Base-by-base conservation (phyloP, 495 filamentous ascomycete species). In the Penicillium lagena region DNA sequence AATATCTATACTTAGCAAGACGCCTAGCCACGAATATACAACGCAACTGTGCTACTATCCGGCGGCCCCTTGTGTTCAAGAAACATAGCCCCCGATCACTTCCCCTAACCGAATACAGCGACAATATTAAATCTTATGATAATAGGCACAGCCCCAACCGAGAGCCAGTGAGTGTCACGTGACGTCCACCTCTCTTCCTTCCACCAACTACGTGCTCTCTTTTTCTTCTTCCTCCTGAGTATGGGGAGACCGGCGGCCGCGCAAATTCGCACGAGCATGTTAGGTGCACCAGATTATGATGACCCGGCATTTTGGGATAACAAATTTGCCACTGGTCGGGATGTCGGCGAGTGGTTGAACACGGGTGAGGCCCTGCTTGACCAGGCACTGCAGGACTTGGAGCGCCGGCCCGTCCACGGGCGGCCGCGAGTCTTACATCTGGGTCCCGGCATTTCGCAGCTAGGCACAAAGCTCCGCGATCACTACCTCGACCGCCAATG, bases 261-360 rank as follows among this genome's bases (percentile, higher is more conserved):
- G 10, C 32, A 49, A 48, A 51, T 54, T 9, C 55, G 62, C 42
- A 45, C 45, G 6, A 62, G 53, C 37, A 35, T 52, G 8, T 54
- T 46, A 13, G 64, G 64, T 1, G 63, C 66, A 30, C 62, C 68
- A 7, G 66, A 72, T 35, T 72, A 72, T 30, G 66, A 72, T 40
- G 49, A 62, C n/a, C 48, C 64, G 1, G 38, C 41, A 7, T 72
- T 59, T 43, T 72, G 68, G 68, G 59, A 72, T 45, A 37, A 22
- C 1, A 60, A 64, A 34, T 72, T 72, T 33, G 62, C 63, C 13
- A 67, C 54, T n/a, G 63, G 63, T 12, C 54, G 47, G 12, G 68
- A 72, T 59, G 60, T 67, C 8, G 66, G 68, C 12, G 68, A 72
- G 52, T 72, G 68, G 68, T 42, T 72, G 39, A 72, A 72, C 34